A percentile compares a stretch with the other conserved stretches of the same genome.
phyloP scores from a whole-genome alignment of 306 rosid species.

The Trifolium subterraneum region DNA sequence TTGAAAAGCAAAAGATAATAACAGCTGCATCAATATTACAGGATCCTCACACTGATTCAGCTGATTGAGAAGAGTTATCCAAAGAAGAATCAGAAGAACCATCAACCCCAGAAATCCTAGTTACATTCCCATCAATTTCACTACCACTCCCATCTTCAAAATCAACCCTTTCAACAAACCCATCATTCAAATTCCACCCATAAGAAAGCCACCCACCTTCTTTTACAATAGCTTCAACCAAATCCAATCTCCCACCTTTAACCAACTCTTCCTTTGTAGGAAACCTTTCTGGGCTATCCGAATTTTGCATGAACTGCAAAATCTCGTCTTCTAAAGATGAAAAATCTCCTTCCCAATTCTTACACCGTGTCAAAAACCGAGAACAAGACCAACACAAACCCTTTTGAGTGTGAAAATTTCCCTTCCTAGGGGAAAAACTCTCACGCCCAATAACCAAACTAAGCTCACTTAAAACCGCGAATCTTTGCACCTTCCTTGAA shows the following conservation, averaged over 20 bases:
- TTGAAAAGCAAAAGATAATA: background rate
- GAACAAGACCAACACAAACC: slow-evolving; percentile 50
- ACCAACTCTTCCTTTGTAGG: slow-evolving; percentile 74
- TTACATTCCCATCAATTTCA: slow-evolving; percentile 13
- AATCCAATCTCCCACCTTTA: slow-evolving; percentile 80
- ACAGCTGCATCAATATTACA: slow-evolving; percentile 30
- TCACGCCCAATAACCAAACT: slow-evolving; percentile 21
- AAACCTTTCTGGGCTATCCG: slow-evolving; percentile 66
- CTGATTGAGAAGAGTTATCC: slow-evolving; percentile 41
- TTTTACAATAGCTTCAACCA: slow-evolving; percentile 65
- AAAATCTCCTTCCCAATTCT: slow-evolving; percentile 55
- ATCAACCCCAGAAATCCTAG: slow-evolving; percentile 40
- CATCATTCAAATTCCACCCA: slow-evolving; percentile 76
- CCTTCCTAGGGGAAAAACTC: slow-evolving; percentile 3
- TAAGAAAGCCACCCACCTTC: slow-evolving; percentile 91
- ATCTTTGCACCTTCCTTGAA: slow-evolving; percentile 24
- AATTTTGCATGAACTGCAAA: slow-evolving; percentile 83
- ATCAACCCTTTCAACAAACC: slow-evolving; percentile 25
- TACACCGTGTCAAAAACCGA: slow-evolving; percentile 62
- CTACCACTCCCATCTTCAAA: slow-evolving; percentile 11
- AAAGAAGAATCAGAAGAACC: slow-evolving; percentile 35
- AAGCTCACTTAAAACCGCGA: slow-evolving; percentile 7
- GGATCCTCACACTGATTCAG: slow-evolving; percentile 72
- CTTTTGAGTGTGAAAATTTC: background rate
- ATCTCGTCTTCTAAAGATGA: slow-evolving; percentile 67